Evolutionary conservation across 805 yeast species (phyloP).

Genomic region (Isabelozyma pseudorhagii): DNA sequence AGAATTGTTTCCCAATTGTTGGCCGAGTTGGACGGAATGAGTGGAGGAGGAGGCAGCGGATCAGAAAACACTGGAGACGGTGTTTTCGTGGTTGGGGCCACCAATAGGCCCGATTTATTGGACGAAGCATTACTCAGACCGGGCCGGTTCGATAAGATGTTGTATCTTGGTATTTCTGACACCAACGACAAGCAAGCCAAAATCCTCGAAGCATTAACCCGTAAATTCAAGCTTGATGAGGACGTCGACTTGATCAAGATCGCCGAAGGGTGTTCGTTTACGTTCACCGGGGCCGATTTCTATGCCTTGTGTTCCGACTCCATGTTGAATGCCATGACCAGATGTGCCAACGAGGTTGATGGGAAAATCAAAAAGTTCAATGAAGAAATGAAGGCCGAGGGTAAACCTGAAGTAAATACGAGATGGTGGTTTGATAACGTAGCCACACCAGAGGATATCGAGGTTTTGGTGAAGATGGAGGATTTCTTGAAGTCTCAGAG

Average conservation of each 20-base stretch:
- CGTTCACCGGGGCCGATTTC: constrained; percentile 97
- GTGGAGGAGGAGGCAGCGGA: constrained; percentile 54
- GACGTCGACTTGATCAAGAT: constrained; percentile 57
- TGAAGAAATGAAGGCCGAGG: constrained; percentile 18
- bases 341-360: constrained; percentile 79
- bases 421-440: constrained; percentile 90
- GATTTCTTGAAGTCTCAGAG: constrained; percentile 78
- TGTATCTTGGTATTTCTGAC: constrained; percentile 89
- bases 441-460: constrained; percentile 63
- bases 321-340: constrained; percentile 93
- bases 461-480: constrained; percentile 62
- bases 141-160: constrained; percentile 92
- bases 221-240: constrained; percentile 66
- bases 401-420: constrained; percentile 50
- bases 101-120: constrained; percentile 90
- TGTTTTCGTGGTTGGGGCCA: constrained; percentile 98
- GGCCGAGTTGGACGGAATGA: constrained; percentile 97
- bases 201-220: constrained; percentile 81
- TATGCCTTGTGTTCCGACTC: constrained; percentile 95
- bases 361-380: constrained; percentile 55
- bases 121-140: constrained; percentile 94
- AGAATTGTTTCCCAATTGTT: constrained; percentile 92
- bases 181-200: constrained; percentile 85
- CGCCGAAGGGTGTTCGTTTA: constrained; percentile 75
- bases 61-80: constrained; percentile 51